phyloP scores from a whole-genome alignment of 164 flowering plant genomes.

The Tetrastigma voinierianum region DNA sequence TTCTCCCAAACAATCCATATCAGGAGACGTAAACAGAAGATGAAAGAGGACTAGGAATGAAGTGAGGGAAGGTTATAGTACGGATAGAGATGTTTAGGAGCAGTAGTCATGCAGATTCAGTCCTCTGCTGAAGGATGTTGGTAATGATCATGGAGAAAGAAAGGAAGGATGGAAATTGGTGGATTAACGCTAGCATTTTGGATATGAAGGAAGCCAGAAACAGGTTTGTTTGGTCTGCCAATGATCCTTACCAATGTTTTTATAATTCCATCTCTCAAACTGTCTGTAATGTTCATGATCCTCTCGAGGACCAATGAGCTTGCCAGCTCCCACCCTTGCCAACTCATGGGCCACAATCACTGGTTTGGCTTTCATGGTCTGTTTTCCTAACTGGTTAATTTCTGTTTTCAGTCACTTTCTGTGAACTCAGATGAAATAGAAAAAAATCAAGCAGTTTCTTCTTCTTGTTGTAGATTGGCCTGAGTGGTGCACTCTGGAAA shows the following conservation, averaged over 20 bases:
- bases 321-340: constrained; percentile 73
- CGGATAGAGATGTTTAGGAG: no score
- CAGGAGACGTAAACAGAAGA: no score
- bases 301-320: constrained; percentile 68
- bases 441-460: background rate
- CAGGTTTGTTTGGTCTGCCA: constrained; percentile 61
- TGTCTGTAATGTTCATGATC: constrained; percentile 84
- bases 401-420: no score
- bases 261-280: constrained; percentile 53
- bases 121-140: no score
- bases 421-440: no score
- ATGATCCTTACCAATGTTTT: constrained; percentile 61
- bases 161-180: constrained; percentile 19
- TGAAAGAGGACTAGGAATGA: no score
- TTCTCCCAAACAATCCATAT: no score
- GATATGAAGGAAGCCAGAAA: constrained; percentile 55
- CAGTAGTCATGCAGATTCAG: no score
- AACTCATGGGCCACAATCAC: constrained; percentile 89
- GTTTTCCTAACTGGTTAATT: no score
- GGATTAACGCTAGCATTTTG: constrained; percentile 37
- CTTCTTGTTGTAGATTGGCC: constrained; percentile 46
- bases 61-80: no score
- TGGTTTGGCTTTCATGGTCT: constrained; percentile 51
- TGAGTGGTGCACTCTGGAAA: constrained; percentile 92
- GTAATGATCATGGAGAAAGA: background rate